A percentile compares a stretch with the other conserved stretches of the same genome.
phyloP scores from a whole-genome alignment of 768 basidiomycete genomes.

The Panaeolus cyanescens region DNA sequence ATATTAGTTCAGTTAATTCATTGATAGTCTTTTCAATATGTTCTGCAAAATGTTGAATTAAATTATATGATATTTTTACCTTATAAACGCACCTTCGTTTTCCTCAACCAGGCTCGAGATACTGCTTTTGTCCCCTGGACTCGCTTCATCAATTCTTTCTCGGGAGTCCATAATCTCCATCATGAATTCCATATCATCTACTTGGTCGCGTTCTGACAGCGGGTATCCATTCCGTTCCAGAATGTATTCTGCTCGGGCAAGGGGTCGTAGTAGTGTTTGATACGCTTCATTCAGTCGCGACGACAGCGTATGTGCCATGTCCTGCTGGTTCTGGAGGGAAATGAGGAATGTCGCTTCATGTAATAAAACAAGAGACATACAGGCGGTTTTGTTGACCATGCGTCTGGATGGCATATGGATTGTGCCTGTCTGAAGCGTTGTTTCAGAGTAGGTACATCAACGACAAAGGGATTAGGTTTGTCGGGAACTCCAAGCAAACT shows the following conservation, averaged over 20 bases:
- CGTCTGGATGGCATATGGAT: constrained; percentile 82
- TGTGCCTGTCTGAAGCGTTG: constrained; percentile 72
- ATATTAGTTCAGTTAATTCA: constrained; percentile 53
- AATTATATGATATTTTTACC: neutral
- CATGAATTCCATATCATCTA: constrained; percentile 73
- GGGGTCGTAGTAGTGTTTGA: constrained; percentile 68
- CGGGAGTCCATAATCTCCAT: constrained; percentile 77
- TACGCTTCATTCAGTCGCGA: constrained; percentile 84
- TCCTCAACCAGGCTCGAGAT: constrained; percentile 51
- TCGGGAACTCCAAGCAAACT: constrained; percentile 67
- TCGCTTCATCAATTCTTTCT: constrained; percentile 73
- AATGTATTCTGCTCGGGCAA: constrained; percentile 81
- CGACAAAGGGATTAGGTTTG: constrained; percentile 66
- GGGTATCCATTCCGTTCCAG: constrained; percentile 60
- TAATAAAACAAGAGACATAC: constrained; percentile 36
- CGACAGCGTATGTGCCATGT: constrained; percentile 66
- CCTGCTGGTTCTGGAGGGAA: constrained; percentile 48
- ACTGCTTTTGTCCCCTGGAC: constrained; percentile 36
- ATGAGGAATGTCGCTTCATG: constrained; percentile 9
- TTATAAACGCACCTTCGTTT: constrained; percentile 50
- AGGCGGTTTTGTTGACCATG: constrained; percentile 69
- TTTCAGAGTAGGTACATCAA: constrained; percentile 65
- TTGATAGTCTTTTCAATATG: constrained; percentile 48
- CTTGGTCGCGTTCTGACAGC: constrained; percentile 68
- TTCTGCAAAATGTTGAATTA: constrained; percentile 35